phyloP scores from a whole-genome alignment of 495 filamentous ascomycete species.

The Aspergillus affinis region DNA sequence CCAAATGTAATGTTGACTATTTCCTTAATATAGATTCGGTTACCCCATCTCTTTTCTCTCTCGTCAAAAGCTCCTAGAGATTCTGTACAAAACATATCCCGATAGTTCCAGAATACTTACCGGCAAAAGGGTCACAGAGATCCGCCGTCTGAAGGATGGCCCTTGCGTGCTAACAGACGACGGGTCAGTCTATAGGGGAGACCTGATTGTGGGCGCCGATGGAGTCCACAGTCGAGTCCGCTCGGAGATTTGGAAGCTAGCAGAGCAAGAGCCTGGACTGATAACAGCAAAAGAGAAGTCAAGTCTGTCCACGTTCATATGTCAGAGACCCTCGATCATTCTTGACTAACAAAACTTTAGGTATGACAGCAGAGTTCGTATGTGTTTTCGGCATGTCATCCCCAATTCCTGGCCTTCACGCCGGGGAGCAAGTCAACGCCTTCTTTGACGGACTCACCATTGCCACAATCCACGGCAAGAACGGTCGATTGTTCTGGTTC shows the following conservation, averaged over 20 bases:
- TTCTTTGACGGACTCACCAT: slow-evolving; percentile 18
- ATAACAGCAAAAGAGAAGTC: slow-evolving; percentile 19
- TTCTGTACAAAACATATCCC: slow-evolving; percentile 17
- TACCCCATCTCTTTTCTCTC: slow-evolving; percentile 28
- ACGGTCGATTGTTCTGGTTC: slow-evolving; percentile 26
- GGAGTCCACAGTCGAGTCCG: slow-evolving; percentile 46
- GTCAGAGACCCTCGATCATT: background rate
- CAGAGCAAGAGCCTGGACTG: slow-evolving; percentile 18
- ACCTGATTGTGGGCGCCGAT: slow-evolving; percentile 44
- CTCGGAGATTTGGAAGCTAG: slow-evolving; percentile 30
- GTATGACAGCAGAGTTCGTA: slow-evolving; percentile 20
- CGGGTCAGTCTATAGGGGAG: slow-evolving; percentile 2
- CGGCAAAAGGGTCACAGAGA: background rate
- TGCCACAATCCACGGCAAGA: slow-evolving; percentile 20
- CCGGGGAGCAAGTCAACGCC: slow-evolving; percentile 18
- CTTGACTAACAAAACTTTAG: slow-evolving; percentile 1
- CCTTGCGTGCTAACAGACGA: slow-evolving; percentile 3
- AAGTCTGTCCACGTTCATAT: slow-evolving; percentile 14
- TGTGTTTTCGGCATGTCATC: slow-evolving; percentile 29
- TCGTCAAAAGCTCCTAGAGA: slow-evolving; percentile 28
- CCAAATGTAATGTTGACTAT: too few relatives aligned
- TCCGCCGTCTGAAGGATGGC: background rate
- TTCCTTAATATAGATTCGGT: slow-evolving; percentile 1
- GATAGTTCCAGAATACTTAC: slow-evolving; percentile 2
- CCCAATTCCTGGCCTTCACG: slow-evolving; percentile 11